Evolutionary conservation across 2,329 filamentous ascomycete genomes (phyloP).

Genomic region (Fonsecaea multimorphosa): DNA sequence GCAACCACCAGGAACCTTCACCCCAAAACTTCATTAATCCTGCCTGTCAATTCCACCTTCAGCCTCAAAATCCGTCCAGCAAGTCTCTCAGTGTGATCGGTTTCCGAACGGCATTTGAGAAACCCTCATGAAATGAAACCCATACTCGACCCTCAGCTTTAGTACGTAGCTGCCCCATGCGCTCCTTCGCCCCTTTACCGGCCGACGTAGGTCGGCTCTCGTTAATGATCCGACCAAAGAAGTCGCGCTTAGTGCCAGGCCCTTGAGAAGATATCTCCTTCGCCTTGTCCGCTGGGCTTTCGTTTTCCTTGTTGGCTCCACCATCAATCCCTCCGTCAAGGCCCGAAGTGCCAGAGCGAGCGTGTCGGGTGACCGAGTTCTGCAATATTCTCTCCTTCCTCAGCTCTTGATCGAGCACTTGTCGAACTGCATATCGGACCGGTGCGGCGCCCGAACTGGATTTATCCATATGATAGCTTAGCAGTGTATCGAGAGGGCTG

Average conservation of each 20-base stretch:
- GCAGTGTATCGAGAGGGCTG: conserved; percentile 75
- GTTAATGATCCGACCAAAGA: conserved; percentile 77
- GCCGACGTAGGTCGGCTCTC: conserved; percentile 42
- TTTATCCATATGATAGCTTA: conserved; percentile 72
- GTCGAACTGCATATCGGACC: conserved; percentile 88
- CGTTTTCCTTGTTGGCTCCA: conserved; percentile 46
- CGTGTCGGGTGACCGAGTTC: conserved; percentile 69
- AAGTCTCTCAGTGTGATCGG: conserved; percentile 82
- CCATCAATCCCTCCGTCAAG: conserved; percentile 31
- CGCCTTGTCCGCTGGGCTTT: conserved; percentile 41
- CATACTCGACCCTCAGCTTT: conserved; percentile 69
- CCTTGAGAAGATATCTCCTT: conserved; percentile 38
- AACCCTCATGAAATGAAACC: conserved; percentile 88
- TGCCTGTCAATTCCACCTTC: conserved; percentile 46
- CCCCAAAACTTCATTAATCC: neutral
- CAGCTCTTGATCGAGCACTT: conserved; percentile 91
- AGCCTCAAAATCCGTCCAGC: conserved; percentile 60
- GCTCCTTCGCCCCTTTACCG: conserved; percentile 37
- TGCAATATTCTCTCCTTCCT: conserved; percentile 72
- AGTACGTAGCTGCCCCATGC: conserved; percentile 41
- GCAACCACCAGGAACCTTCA: neutral
- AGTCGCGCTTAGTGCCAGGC: conserved; percentile 71
- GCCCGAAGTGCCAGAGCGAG: conserved; percentile 49
- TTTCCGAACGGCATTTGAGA: conserved; percentile 90
- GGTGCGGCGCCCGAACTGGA: conserved; percentile 64